These are phyloP conservation scores for Metschnikowia peoriensis DNA, from an alignment of 805 yeast genomes.

Conservation along the genomic window DNA sequence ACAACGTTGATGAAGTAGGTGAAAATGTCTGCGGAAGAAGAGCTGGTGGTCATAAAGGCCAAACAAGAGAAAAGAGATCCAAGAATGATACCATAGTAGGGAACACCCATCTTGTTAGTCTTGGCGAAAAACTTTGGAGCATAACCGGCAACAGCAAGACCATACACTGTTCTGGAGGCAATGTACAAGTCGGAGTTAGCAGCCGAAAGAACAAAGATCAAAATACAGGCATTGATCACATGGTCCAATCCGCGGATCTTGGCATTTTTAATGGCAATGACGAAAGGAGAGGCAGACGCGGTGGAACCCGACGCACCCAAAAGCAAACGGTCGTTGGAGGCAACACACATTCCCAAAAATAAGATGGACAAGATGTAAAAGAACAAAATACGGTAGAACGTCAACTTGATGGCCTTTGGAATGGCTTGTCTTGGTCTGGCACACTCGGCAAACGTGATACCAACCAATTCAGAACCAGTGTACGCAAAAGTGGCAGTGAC, in stretches of 20 bases:
- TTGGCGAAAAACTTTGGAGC: conserved; percentile 39
- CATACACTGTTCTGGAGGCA: conserved; percentile 21
- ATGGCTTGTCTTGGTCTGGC: conserved; percentile 62
- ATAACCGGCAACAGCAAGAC: conserved; percentile 21
- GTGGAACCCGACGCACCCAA: conserved; percentile 17
- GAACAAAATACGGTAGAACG: conserved; percentile 61
- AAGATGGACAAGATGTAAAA: conserved; percentile 63
- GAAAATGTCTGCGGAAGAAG: conserved; percentile 57
- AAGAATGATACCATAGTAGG: conserved; percentile 54
- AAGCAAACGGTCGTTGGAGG: conserved; percentile 20
- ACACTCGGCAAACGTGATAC: conserved; percentile 73
- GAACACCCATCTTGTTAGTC: conserved; percentile 65
- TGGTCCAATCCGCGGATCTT: conserved; percentile 22
- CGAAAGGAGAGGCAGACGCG: conserved; percentile 22
- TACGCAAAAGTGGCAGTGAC: conserved; percentile 69
- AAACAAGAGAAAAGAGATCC: conserved; percentile 56
- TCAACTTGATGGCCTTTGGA: conserved; percentile 68
- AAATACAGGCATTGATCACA: conserved; percentile 21
- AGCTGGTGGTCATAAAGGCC: conserved; percentile 68
- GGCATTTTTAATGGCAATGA: conserved; percentile 24
- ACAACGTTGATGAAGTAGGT: conserved; percentile 72
- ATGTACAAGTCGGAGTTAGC: conserved; percentile 25
- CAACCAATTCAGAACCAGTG: conserved; percentile 68
- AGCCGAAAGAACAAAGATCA: conserved; percentile 22
- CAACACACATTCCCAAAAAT: conserved; percentile 61